Evolutionary conservation across 2,329 filamentous ascomycete species (phyloP), one percentile per base, ranked within the genome.

Genomic region (Trichoderma koningiopsis): DNA sequence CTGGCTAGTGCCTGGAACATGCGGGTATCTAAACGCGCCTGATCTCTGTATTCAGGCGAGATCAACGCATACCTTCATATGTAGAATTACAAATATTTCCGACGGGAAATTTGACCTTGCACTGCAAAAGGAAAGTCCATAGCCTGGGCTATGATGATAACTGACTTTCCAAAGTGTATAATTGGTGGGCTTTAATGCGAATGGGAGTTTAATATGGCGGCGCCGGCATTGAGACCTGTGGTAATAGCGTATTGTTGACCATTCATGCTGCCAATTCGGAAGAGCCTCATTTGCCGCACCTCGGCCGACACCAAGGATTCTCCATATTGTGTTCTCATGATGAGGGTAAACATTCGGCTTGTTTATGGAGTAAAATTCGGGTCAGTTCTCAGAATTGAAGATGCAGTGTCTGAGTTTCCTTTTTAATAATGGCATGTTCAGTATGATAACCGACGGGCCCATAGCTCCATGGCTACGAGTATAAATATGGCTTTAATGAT

Each of bases 391-490:
- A 35, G 31, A 49, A 68, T n/a, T 55, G 47, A 35, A 35, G 16
- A n/a, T 47, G 4, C 33, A 29, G 24, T 55, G 22, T 22, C 22
- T 8, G 40, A 47, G 53, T 19, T 55, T 62, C 58, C 47, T n/a
- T 60, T 49, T 61, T 37, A n/a, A 49, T 19, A 33, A n/a, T 35
- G 29, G 47, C 47, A 43, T 33, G 5, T 6, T 24, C 22, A 14
- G 14, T 35, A 53, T 56, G 58, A 43, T 40, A 64, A 47, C 66
- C 66, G 66, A 56, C 66, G 66, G 66, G 47, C 66, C 29, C 56
- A 62, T 62, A 35, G 24, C 47, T 22, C 24, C 24, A 49, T 49
- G 3, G 1, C 16, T 0, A 19, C 8, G 8, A 58, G 8, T 66
- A 66, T 66, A 66, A 66, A 58, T 57, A 58, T 27, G 27, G 57